A percentile compares a stretch with the other conserved stretches of the same genome.
phyloP scores from a whole-genome alignment of 495 filamentous ascomycete genomes.

The Cercophora samala region DNA sequence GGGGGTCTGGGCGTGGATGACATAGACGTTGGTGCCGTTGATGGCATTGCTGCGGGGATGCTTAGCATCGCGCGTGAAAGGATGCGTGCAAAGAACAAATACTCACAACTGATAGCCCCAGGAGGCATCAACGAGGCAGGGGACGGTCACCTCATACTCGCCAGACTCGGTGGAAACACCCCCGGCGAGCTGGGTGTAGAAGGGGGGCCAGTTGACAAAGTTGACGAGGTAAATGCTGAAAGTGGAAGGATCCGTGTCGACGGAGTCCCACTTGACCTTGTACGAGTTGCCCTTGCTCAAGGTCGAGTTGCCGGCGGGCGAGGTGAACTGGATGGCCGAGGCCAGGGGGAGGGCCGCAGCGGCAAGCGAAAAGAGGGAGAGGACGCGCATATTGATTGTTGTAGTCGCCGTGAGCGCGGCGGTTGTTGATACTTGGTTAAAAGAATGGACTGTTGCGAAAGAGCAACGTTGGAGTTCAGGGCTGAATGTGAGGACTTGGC shows the following conservation, averaged over 20 bases:
- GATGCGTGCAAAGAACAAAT: conserved; percentile 5
- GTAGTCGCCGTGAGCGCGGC: conserved; percentile 10
- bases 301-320: conserved; percentile 33
- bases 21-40: conserved; percentile 50
- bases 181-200: conserved; percentile 39
- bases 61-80: neutral
- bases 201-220: conserved; percentile 49
- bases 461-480: conserved; percentile 6
- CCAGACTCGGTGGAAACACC: conserved; percentile 36
- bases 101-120: conserved; percentile 44
- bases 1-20: conserved; percentile 47
- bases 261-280: conserved; percentile 41
- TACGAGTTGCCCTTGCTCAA: conserved; percentile 37
- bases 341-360: conserved; percentile 27
- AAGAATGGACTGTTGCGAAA: conserved; percentile 21
- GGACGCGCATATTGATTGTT: conserved; percentile 27
- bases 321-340: conserved; percentile 32
- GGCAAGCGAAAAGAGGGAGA: conserved; percentile 29
- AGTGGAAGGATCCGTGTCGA: conserved; percentile 45
- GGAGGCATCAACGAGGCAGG: conserved; percentile 39
- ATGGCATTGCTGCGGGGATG: conserved; percentile 39
- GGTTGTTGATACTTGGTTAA: conserved; percentile 17
- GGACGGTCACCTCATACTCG: conserved; percentile 37
- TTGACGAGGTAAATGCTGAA: conserved; percentile 50
- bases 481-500: neutral